Conservation (phyloP, 371 early-diverging fungal species). For the Mortierella sp. region DNA sequence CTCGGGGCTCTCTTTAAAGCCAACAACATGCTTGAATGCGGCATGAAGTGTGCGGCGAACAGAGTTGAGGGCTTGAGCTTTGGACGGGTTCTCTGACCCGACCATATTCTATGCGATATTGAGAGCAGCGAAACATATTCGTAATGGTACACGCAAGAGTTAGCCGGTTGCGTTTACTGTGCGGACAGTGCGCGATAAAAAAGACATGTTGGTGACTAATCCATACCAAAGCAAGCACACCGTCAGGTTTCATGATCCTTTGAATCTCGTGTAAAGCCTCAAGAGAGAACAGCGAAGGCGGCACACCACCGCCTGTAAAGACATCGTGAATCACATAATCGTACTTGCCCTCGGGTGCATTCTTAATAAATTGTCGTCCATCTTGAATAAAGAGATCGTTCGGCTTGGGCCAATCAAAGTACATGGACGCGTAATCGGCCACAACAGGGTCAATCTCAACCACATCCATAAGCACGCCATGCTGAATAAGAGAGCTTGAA, state of each 20-base stretch:
- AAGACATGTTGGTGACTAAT: not conserved
- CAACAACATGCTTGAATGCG: slow-evolving; percentile 67
- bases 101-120: slow-evolving; percentile 66
- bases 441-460: slow-evolving; percentile 86
- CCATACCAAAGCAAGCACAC: slow-evolving; percentile 80
- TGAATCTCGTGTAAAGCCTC: slow-evolving; percentile 71
- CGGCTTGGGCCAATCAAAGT: slow-evolving; percentile 72
- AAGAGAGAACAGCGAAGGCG: slow-evolving; percentile 73
- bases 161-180: not conserved
- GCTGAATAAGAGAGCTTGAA: slow-evolving; percentile 70
- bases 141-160: slow-evolving; percentile 9
- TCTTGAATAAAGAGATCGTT: slow-evolving; percentile 71
- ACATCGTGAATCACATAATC: slow-evolving; percentile 92
- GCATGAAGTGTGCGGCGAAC: slow-evolving; percentile 65
- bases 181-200: not conserved
- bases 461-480: slow-evolving; percentile 72
- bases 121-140: not conserved
- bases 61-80: slow-evolving; percentile 61
- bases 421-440: slow-evolving; percentile 69
- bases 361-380: slow-evolving; percentile 76
- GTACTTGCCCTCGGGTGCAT: slow-evolving; percentile 61
- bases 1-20: slow-evolving; percentile 64
- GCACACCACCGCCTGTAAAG: slow-evolving; percentile 86
- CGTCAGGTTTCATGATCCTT: slow-evolving; percentile 76
- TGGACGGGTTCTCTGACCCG: slow-evolving; percentile 59